Evolutionary conservation across 1,284 basidiomycete species (phyloP).

Genomic region (Puccinia brachypodii): DNA sequence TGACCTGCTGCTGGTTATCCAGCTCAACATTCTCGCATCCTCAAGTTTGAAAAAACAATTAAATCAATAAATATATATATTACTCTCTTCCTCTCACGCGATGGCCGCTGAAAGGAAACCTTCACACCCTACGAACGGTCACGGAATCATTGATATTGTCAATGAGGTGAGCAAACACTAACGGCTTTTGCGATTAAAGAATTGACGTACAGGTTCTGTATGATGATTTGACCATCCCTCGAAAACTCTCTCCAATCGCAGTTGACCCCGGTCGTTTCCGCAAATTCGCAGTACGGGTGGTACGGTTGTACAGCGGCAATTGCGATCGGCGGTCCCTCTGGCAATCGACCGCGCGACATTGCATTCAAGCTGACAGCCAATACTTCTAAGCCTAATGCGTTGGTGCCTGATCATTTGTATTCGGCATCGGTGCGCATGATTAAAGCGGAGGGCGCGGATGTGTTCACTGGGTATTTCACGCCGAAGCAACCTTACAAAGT

Average conservation of each 20-base stretch:
- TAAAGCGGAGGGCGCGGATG: not conserved
- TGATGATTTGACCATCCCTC: no score
- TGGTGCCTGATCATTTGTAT: not conserved
- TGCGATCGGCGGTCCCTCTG: not conserved
- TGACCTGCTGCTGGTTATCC: no score
- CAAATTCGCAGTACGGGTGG: not conserved
- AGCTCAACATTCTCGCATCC: no score
- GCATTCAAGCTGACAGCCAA: not conserved
- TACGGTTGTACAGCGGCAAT: not conserved
- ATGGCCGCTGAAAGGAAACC: not conserved
- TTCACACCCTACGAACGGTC: not conserved
- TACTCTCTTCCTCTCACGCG: no score
- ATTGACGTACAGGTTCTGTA: not conserved
- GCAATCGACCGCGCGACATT: not conserved
- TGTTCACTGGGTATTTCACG: not conserved
- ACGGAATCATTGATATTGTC: not conserved
- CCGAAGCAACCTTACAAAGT: not conserved
- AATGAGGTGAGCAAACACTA: not conserved
- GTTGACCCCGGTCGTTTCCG: not conserved
- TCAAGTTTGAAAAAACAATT: no score
- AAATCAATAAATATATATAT: no score
- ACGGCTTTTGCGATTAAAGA: not conserved
- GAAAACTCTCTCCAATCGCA: no score
- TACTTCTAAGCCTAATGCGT: not conserved
- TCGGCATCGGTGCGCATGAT: not conserved